Percentiles rank a stretch among this genome's conserved stretches.
Evolutionary conservation across 2,329 filamentous ascomycete species (phyloP).

Genomic region (Cercospora sp.): DNA sequence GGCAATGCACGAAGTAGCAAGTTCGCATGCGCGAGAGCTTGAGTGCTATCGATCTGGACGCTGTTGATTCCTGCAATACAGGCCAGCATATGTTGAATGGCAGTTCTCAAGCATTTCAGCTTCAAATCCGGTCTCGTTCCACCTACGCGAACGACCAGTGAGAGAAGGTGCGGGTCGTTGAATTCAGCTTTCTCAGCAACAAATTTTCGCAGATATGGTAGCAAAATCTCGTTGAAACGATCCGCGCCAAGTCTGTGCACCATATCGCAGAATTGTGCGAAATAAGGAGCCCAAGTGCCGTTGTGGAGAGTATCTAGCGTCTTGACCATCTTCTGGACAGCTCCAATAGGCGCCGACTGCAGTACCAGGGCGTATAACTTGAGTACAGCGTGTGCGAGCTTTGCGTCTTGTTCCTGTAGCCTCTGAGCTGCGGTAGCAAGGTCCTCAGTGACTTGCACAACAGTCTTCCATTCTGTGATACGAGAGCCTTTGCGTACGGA

Average conservation of each 20-base stretch:
- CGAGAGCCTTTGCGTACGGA: conserved; percentile 80
- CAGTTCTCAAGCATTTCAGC: conserved; percentile 14
- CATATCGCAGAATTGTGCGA: conserved; percentile 81
- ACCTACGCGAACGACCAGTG: conserved; percentile 20
- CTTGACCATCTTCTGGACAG: conserved; percentile 69
- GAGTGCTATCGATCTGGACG: neutral
- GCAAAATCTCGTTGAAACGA: conserved; percentile 75
- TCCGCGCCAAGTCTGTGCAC: conserved; percentile 71
- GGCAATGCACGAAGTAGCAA: conserved; percentile 22
- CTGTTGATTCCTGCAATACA: neutral
- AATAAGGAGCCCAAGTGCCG: conserved; percentile 67
- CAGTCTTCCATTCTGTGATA: conserved; percentile 67
- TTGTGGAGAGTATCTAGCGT: conserved; percentile 65
- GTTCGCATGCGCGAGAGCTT: conserved; percentile 19
- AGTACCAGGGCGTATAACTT: conserved; percentile 63
- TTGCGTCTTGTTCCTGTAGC: conserved; percentile 23
- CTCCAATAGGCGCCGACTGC: conserved; percentile 75
- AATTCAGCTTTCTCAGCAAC: conserved; percentile 56
- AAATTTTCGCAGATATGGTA: conserved; percentile 83
- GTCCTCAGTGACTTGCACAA: conserved; percentile 52
- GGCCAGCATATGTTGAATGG: neutral
- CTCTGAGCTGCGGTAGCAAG: conserved; percentile 35
- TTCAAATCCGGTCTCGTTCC: conserved; percentile 12
- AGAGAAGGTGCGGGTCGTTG: conserved; percentile 11
- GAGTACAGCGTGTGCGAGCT: conserved; percentile 43